Percentiles rank a stretch among this genome's conserved stretches.
Conservation (phyloP, 2,329 filamentous ascomycete species). For the Penicillium sp. region DNA sequence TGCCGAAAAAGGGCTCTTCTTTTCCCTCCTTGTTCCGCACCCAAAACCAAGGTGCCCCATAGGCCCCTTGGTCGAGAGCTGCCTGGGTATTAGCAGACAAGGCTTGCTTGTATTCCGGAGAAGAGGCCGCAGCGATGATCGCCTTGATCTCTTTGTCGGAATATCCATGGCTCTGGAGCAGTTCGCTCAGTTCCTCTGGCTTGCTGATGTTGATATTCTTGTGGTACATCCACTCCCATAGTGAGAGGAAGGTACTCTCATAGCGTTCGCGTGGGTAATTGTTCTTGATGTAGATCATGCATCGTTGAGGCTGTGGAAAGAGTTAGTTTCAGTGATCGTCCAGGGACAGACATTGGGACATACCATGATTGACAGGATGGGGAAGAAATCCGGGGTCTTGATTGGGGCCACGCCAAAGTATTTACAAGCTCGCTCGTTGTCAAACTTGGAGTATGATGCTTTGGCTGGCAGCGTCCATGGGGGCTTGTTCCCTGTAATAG, state of each 20-base stretch:
- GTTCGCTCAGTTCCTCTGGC: conserved; percentile 55
- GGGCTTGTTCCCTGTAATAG: conserved; percentile 69
- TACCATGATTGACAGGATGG: conserved; percentile 58
- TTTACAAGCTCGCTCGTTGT: conserved; percentile 53
- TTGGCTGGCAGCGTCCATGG: conserved; percentile 75
- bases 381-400: conserved; percentile 53
- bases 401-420: conserved; percentile 52
- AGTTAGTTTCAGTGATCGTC: not conserved
- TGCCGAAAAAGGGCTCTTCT: conserved; percentile 75
- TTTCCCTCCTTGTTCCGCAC: conserved; percentile 58
- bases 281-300: conserved; percentile 69
- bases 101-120: conserved; percentile 56
- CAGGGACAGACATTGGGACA: conserved; percentile 35
- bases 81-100: conserved; percentile 64
- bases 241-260: conserved; percentile 57
- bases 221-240: conserved; percentile 68
- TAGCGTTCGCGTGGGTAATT: conserved; percentile 56
- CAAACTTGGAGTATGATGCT: conserved; percentile 60
- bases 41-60: conserved; percentile 78
- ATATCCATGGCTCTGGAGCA: conserved; percentile 35
- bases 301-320: conserved; percentile 61
- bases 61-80: conserved; percentile 69
- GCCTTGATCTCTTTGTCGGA: conserved; percentile 53
- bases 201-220: conserved; percentile 63
- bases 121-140: conserved; percentile 59